Base-by-base conservation (phyloP, 331 rosid species). In the Dryas integrifolia region DNA sequence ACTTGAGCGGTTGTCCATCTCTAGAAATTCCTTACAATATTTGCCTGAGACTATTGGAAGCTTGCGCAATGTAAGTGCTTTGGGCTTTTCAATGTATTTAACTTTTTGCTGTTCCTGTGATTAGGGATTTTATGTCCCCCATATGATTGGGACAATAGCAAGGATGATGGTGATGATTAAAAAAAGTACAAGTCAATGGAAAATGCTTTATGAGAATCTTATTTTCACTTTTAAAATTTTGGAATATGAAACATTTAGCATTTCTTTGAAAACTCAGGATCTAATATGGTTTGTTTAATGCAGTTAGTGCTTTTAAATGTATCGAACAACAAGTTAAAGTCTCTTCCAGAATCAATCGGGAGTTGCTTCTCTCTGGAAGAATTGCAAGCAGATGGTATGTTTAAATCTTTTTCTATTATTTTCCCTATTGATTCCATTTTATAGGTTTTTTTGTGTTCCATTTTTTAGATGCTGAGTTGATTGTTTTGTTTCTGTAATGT, bases 331-430 rank as follows among this genome's bases (percentile, higher is more conserved):
- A 84, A 92, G 83, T 78, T 95, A 58, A 82, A 82, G 74, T 88
- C 86, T 74, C 93, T 95, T 62, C 99, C 98, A 47, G 98, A 95
- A 81, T 95, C 98, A 73, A 85, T 95, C 49, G 99, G 99, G 72
- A 85, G 96, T 82, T 95, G 98, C 85, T 86, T 86, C 85, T 95
- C 97, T 74, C 81, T 95, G 68, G 99, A 95, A 95, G 99, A 95
- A 83, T 77, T 95, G 79, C 93, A 92, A 85, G 97, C 99, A 45
- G 82, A 92, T 80, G 96, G 98, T 95, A 84, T 57, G 72, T 75
- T 49, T 46, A 21, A 44, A 38, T 38, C 35, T 39, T 44, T 9
- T 46, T 58, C 24, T 10, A 7, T 46, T 30, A 11, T 76, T 69
- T 51, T 77, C 6, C 51, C 45, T 47, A 61, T 18, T 14, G 35